Conservation (phyloP, 441 rosid genomes). For the Pelargonium cotyledonis region DNA sequence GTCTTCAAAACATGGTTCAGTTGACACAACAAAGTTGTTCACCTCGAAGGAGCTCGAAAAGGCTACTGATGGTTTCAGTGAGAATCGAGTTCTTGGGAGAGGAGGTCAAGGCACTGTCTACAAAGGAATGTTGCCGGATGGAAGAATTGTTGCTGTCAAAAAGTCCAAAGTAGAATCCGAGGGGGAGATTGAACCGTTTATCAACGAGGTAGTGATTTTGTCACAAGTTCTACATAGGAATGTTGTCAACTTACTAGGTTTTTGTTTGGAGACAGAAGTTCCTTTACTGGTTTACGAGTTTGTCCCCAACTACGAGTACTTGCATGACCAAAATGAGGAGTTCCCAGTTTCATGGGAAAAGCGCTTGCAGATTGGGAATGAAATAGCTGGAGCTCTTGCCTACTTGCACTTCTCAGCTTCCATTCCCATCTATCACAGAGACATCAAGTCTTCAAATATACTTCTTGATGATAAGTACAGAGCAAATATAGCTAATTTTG, state of each 20-base stretch:
- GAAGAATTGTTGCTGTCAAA: not conserved
- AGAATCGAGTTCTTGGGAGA: not conserved
- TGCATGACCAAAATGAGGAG: not conserved
- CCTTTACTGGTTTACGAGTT: not conserved
- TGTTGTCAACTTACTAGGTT: not conserved
- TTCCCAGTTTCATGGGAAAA: not conserved
- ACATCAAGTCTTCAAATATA: not conserved
- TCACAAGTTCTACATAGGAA: not conserved
- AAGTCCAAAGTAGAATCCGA: not conserved
- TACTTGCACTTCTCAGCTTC: constrained; percentile 1
- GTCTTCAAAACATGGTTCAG: not conserved
- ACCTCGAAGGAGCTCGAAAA: not conserved
- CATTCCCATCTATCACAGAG: not conserved
- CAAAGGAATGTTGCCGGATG: constrained; percentile 1
- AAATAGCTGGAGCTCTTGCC: not conserved
- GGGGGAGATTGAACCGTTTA: not conserved
- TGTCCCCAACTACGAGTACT: not conserved
- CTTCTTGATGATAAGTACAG: not conserved
- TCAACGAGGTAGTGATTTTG: not conserved
- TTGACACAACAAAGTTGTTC: not conserved
- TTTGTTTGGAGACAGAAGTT: not conserved
- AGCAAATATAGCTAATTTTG: not conserved
- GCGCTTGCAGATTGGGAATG: not conserved
- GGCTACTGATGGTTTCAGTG: not conserved
- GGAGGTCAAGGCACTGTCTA: not conserved